Evolutionary conservation across 345 rosid genomes (phyloP), one percentile per base, ranked within the genome.

Genomic region (Aethionema arabicum): DNA sequence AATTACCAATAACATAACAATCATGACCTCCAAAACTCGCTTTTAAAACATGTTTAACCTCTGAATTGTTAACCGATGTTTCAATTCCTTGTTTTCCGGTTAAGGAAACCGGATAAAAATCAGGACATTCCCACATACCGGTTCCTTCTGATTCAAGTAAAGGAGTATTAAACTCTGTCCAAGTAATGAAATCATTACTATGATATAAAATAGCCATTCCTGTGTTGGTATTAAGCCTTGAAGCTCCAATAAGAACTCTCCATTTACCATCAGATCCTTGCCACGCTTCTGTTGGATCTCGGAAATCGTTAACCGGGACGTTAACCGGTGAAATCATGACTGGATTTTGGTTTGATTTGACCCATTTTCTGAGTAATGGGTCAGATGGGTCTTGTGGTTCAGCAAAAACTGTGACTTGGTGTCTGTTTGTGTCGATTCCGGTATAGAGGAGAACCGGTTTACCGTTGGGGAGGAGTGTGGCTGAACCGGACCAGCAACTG

Each of bases 221-320:
- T 83, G 77, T 42, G 72, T 48, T 10, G 41, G 60, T 43, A 6
- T 51, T 15, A 21, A 16, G 0, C 41, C 11, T 50, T 21, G 27
- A 21, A 49, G 52, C 59, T 59, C 82, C 97, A 8, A 78, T 16
- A 11, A 78, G 42, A 11, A 79, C 74, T 52, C 87, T 76, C 91
- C 90, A 90, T 11, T 6, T 35, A 4, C 78, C 78, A 42, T 88
- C 95, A 4, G 61, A 69, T 13, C 91, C 93, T 55, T 32, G 59
- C 85, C 95, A 85, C 12, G 86, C 91, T 0, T 82, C 83, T 0
- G 85, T 80, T 0, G 91, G 91, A 61, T 88, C 96, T 56, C 96
- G 72, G 64, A 88, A 88, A 29, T 76, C 63, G 15, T 70, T 12
- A 11, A n/a, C 21, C 8, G 46, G 51, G 8, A 74, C 33, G 14